Evolutionary conservation across 371 early-diverging fungal genomes (phyloP).

Genomic region (Lichtheimia ornata): DNA sequence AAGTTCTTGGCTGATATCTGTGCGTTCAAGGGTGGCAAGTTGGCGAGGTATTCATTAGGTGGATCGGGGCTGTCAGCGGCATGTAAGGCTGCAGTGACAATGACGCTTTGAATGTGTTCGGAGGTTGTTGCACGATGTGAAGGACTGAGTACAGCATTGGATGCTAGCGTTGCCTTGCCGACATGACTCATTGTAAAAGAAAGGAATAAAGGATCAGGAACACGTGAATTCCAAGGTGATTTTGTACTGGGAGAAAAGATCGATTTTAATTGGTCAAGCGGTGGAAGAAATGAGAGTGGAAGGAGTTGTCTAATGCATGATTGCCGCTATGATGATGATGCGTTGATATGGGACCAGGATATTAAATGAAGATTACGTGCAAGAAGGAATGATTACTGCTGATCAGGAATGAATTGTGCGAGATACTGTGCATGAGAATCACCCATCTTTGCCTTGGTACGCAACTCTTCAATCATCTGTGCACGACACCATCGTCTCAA

Average conservation of each 20-base stretch:
- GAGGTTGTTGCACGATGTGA: slow-evolving; percentile 10
- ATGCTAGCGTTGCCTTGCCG: too few relatives aligned
- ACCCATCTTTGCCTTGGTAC: slow-evolving; percentile 22
- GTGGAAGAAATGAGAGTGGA: slow-evolving; percentile 45
- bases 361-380: too few relatives aligned
- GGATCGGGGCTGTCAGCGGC: slow-evolving; percentile 31
- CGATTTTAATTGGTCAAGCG: too few relatives aligned
- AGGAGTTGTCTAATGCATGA: slow-evolving; percentile 35
- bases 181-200: too few relatives aligned
- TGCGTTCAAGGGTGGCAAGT: slow-evolving; percentile 39
- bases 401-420: slow-evolving; percentile 15
- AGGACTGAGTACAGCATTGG: too few relatives aligned
- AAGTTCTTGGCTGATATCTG: slow-evolving; percentile 50
- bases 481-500: slow-evolving; percentile 41
- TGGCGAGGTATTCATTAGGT: slow-evolving; percentile 33
- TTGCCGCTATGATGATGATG: slow-evolving; percentile 22
- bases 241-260: too few relatives aligned
- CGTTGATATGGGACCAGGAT: too few relatives aligned
- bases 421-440: slow-evolving; percentile 33
- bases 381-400: too few relatives aligned
- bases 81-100: slow-evolving; percentile 45
- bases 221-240: too few relatives aligned
- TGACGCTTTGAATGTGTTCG: slow-evolving; percentile 30
- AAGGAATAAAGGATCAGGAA: too few relatives aligned
- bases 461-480: slow-evolving; percentile 21